These are phyloP conservation scores for Chrysanthemum lavandulifolium DNA, from an alignment of 129 eudicot species.

Conservation along the genomic window DNA sequence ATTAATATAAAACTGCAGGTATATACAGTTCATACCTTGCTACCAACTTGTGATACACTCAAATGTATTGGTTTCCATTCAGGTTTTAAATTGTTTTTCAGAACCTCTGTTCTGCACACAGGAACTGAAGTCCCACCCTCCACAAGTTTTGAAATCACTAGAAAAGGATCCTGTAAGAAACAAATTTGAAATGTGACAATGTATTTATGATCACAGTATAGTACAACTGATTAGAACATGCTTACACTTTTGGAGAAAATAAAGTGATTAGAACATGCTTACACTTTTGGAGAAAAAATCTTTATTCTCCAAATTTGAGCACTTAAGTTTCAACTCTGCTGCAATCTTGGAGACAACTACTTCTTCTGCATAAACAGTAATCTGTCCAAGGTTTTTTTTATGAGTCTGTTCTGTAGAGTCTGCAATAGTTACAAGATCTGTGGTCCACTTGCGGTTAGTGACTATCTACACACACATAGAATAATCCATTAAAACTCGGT, in stretches of 20 bases:
- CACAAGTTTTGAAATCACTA: conserved; percentile 61
- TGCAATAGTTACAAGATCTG: conserved; percentile 58
- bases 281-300: conserved; percentile 94
- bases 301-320: conserved; percentile 82
- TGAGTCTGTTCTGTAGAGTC: conserved; percentile 41
- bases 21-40: conserved; percentile 58
- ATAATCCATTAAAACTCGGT: conserved; percentile 12
- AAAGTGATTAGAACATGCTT: conserved; percentile 25
- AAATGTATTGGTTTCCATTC: conserved; percentile 70
- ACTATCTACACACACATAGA: conserved; percentile 58
- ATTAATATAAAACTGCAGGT: conserved; percentile 5
- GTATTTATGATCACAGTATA: not conserved
- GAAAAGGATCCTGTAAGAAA: conserved; percentile 84
- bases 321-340: conserved; percentile 68
- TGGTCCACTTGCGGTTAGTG: conserved; percentile 57
- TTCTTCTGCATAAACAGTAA: conserved; percentile 75
- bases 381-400: conserved; percentile 56
- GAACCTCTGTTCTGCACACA: conserved; percentile 83
- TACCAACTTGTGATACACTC: conserved; percentile 79
- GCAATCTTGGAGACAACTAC: conserved; percentile 73
- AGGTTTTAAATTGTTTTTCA: conserved; percentile 77
- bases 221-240: conserved; percentile 18
- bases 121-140: conserved; percentile 67
- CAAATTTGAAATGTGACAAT: conserved; percentile 6
- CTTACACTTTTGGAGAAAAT: conserved; percentile 87